Base-by-base conservation (phyloP, 2,329 filamentous ascomycete genomes). In the Trichoderma sp. region DNA sequence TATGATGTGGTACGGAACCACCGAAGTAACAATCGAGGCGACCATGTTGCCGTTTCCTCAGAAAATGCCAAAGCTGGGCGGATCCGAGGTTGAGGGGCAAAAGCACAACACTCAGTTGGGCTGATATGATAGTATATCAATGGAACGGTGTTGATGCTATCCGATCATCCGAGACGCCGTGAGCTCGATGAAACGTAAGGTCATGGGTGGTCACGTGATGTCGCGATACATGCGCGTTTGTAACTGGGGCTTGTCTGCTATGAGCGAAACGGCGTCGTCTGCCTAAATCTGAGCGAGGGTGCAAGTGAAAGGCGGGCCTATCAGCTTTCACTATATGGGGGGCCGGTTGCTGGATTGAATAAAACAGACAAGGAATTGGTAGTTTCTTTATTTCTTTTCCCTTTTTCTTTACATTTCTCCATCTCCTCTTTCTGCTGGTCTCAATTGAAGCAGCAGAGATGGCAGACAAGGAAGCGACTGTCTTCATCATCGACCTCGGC, bases 401-500 rank as follows among this genome's bases (percentile, higher is more conserved):
- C 4, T n/a, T 45, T n/a, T 1, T n/a, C 17, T n/a, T 45, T 8
- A n/a, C 9, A 13, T 5, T 12, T n/a, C 19, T 19, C 37, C 32
- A 27, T 37, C 13, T 37, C 15, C 8, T 29, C 2, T n/a, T 17
- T 27, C 25, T n/a, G 32, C 68, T 52, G 57, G 15, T 39, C 39
- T 66, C 29, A 61, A 39, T 48, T 48, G 58, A 22, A 27, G 7
- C 7, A 19, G 50, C 15, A 17, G 25, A 37, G 66, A 98, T 98
- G 94, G 91, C 93, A 12, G 89, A 92, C 70, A 99, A 99, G 78
- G 93, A 98, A 82, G 93, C 93, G 9, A 95, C 91, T 0, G 87
- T 98, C 52, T 99, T 95, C 78, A 90, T 99, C 73, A 81, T 99
- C 69, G 95, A 99, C 80, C 83, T 97, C 27, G 94, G 93, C 68